Evolutionary conservation across 257 asterid genomes (phyloP), one percentile per base, ranked within the genome.

Genomic region (Anisodus tanguticus): DNA sequence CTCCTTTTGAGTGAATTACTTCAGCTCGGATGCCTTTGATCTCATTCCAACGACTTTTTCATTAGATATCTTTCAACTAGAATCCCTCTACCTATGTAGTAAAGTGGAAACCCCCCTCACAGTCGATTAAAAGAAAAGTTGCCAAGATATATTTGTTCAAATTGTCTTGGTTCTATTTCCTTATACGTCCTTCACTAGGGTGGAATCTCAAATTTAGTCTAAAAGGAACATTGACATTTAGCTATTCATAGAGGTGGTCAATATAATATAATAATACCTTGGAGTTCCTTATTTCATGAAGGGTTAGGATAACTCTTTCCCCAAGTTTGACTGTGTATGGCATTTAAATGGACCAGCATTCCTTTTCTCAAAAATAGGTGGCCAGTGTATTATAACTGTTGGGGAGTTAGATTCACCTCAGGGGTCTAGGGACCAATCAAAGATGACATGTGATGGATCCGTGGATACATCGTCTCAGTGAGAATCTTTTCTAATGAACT

Each of bases 391-490:
- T 53, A 26, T 51, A 5, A 74, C 80, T 13, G 63, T 31, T 53
- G 7, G 22, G 35, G 64, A 53, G 62, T 51, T 51, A 51, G 51
- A 53, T 76, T 12, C 81, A 26, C 47, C 26, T 76, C n/a, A 5
- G 59, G 58, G 60, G 11, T 49, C 43, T 74, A 72, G 43, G 59
- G 60, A 49, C 43, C 80, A 19, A 19, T 22, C n/a, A 47, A 49
- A 74, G 19, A 74, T 74, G 80, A 74, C 17, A 74, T 49, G 59
- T 49, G 58, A 74, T 47, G 58, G 60, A 74, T 31, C n/a, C 62
- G 47, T 74, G 60, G 41, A 11, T 26, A 13, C 12, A 49, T 15
- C 22, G 43, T 49, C 43, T 19, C 19, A 49, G 80, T 49, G 60
- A 19, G 19, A 19, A 74, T 47, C 4, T 49, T 49, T 6, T 3